Evolutionary conservation across 2,329 filamentous ascomycete genomes (phyloP).

Genomic region (Chaetomiaceae sp.): DNA sequence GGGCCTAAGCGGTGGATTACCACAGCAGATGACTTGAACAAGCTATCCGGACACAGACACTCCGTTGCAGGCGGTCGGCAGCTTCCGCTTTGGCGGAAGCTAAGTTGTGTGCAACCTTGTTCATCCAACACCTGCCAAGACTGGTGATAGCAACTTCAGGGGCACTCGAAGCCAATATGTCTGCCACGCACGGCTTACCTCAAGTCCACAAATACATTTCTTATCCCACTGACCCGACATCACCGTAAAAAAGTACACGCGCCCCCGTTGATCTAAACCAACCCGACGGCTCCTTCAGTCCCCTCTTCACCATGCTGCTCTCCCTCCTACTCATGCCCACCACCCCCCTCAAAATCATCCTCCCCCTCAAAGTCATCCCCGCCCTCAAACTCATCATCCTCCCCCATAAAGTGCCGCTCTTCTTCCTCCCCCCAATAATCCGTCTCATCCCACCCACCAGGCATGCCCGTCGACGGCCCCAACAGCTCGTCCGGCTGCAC

Average conservation of each 20-base stretch:
- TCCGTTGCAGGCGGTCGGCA: constrained; percentile 5
- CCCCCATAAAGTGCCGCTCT: no score
- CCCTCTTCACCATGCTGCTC: not conserved
- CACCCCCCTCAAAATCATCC: constrained; percentile 66
- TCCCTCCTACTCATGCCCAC: constrained; percentile 7
- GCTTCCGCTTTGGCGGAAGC: not conserved
- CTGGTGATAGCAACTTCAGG: no score
- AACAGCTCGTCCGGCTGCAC: not conserved
- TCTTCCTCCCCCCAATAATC: constrained; percentile 14
- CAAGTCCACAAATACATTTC: no score
- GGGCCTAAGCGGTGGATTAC: no score
- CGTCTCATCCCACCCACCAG: constrained; percentile 10
- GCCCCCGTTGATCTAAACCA: no score
- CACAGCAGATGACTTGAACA: no score
- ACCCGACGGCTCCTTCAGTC: not conserved
- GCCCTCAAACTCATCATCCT: constrained; percentile 26
- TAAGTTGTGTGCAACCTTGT: not conserved
- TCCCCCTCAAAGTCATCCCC: constrained; percentile 37
- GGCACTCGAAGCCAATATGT: no score
- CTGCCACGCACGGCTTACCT: no score
- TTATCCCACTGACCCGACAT: no score
- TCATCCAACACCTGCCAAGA: constrained; percentile 5
- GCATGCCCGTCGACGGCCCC: constrained; percentile 1
- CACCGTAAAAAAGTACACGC: no score
- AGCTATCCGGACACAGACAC: constrained; percentile 12